phyloP scores from a whole-genome alignment of 2,329 filamentous ascomycete species.

The Periconia sp. region DNA sequence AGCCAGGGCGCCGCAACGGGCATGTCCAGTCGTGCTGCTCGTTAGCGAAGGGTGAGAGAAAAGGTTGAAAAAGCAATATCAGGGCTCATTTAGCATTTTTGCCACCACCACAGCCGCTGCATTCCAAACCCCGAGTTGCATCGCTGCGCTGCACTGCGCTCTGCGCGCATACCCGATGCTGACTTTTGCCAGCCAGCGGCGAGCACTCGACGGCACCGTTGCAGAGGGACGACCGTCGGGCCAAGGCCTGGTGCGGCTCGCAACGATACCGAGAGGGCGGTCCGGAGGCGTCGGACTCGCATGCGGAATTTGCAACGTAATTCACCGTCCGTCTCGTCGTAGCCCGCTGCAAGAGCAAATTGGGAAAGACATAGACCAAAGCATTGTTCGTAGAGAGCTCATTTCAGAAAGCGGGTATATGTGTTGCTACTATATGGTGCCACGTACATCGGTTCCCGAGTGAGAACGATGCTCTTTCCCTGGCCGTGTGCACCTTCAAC shows the following conservation, averaged over 20 bases:
- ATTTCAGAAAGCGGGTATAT: slow-evolving; percentile 17
- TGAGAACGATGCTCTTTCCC: slow-evolving; percentile 6
- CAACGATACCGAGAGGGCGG: slow-evolving; percentile 13
- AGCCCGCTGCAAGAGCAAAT: background rate
- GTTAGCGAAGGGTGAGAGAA: too few relatives aligned
- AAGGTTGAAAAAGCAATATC: background rate
- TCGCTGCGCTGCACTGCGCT: background rate
- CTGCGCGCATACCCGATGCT: slow-evolving; percentile 1
- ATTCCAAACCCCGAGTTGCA: background rate
- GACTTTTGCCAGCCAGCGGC: background rate
- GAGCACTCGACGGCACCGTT: slow-evolving; percentile 6
- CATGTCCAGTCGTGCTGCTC: too few relatives aligned
- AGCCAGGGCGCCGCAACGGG: background rate
- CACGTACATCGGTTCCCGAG: slow-evolving; percentile 21
- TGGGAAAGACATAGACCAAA: background rate
- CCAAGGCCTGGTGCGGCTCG: slow-evolving; percentile 10
- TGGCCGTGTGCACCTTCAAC: slow-evolving; percentile 2
- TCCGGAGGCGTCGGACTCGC: slow-evolving; percentile 1
- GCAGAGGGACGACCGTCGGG: too few relatives aligned
- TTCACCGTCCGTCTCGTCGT: background rate
- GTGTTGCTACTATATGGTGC: slow-evolving; percentile 29
- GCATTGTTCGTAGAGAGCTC: slow-evolving; percentile 11
- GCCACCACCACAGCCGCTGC: background rate
- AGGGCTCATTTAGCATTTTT: background rate
- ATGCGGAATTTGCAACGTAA: background rate